Evolutionary conservation across 1,284 basidiomycete species (phyloP).

Genomic region (Pseudozyma pruni): DNA sequence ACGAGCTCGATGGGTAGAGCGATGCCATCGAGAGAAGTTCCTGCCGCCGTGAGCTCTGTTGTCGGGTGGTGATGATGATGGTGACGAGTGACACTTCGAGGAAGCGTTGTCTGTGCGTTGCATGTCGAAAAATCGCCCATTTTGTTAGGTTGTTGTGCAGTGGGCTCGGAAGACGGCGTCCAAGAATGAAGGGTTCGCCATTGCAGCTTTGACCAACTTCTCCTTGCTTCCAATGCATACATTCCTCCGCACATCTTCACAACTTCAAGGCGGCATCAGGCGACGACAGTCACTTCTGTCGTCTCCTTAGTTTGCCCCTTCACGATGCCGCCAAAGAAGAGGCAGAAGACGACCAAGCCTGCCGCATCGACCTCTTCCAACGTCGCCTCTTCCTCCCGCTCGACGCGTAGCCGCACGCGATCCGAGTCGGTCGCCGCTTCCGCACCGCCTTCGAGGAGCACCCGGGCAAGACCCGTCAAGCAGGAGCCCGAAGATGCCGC

Average conservation of each 20-base stretch:
- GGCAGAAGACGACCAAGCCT: constrained; percentile 5
- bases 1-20: constrained; percentile 19
- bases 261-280: too few relatives aligned
- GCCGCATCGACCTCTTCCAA: constrained; percentile 1
- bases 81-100: neutral
- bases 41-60: too few relatives aligned
- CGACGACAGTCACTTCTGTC: neutral
- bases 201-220: too few relatives aligned
- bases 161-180: neutral
- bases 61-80: neutral
- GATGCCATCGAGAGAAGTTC: constrained; percentile 11
- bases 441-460: neutral
- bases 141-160: neutral
- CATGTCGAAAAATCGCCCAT: too few relatives aligned
- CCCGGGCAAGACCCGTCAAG: constrained; percentile 1
- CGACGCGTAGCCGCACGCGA: constrained; percentile 23
- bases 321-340: constrained; percentile 25
- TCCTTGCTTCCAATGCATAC: too few relatives aligned
- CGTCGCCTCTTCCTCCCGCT: constrained; percentile 8
- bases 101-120: constrained; percentile 6
- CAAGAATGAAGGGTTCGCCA: neutral
- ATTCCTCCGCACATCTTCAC: too few relatives aligned
- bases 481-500: neutral
- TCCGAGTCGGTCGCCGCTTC: constrained; percentile 17
- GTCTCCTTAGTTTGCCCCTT: neutral